Conservation (phyloP, 345 rosid genomes). For the Cardiospermum halicacabum region DNA sequence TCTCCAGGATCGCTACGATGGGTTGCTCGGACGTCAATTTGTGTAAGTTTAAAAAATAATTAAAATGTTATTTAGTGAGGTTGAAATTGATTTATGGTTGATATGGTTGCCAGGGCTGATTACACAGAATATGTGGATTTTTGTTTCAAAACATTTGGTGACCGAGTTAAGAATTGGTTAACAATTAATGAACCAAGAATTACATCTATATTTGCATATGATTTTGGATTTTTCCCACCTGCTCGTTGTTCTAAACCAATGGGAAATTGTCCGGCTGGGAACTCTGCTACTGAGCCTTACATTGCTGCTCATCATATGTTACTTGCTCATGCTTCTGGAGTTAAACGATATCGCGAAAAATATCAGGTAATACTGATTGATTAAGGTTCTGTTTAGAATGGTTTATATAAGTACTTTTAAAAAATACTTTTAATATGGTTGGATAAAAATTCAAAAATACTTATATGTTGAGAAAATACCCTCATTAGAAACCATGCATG, state of each 20-base stretch:
- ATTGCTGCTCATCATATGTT: conserved; percentile 52
- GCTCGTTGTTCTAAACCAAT: conserved; percentile 47
- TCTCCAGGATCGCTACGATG: conserved; percentile 37
- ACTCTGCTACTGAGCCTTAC: conserved; percentile 61
- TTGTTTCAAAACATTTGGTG: conserved; percentile 60
- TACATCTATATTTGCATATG: conserved; percentile 55
- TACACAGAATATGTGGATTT: conserved; percentile 56
- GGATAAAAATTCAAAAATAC: too few relatives aligned
- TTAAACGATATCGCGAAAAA: conserved; percentile 44
- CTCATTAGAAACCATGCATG: too few relatives aligned
- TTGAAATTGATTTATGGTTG: too few relatives aligned
- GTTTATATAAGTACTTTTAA: too few relatives aligned
- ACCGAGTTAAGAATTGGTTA: conserved; percentile 63
- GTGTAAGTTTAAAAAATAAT: conserved; percentile 23
- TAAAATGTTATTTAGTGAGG: too few relatives aligned
- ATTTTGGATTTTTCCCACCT: conserved; percentile 49
- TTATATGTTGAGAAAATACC: too few relatives aligned
- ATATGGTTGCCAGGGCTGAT: conserved; percentile 40
- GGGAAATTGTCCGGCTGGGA: conserved; percentile 51
- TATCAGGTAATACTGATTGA: conserved; percentile 49
- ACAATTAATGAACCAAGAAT: conserved; percentile 66
- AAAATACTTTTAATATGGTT: too few relatives aligned
- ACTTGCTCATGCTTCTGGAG: conserved; percentile 57
- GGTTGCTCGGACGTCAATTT: conserved; percentile 30
- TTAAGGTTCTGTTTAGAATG: too few relatives aligned